Evolutionary conservation across 805 yeast genomes (phyloP).

Genomic region (Candida takata): DNA sequence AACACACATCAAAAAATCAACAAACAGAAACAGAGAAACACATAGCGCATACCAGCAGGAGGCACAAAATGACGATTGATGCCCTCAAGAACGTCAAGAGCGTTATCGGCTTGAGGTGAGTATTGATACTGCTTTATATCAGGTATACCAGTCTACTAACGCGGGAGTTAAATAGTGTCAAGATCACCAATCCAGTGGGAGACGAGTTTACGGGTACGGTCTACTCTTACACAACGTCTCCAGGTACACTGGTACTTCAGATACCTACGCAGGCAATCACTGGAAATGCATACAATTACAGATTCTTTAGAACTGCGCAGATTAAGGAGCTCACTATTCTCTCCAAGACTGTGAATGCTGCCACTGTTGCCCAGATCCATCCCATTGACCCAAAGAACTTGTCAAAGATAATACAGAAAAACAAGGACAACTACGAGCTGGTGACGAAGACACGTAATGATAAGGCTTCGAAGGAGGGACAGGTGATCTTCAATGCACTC

Average conservation of each 20-base stretch:
- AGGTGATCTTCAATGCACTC: slow-evolving; percentile 36
- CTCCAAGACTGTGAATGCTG: slow-evolving; percentile 30
- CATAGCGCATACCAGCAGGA: background rate
- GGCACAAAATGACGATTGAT: background rate
- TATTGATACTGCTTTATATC: background rate
- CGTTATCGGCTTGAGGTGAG: slow-evolving; percentile 11
- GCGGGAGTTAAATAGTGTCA: slow-evolving; percentile 34
- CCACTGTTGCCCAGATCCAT: slow-evolving; percentile 13
- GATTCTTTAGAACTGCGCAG: slow-evolving; percentile 49
- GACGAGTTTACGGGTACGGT: slow-evolving; percentile 53
- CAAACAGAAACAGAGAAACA: background rate
- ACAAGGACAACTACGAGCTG: slow-evolving; percentile 19
- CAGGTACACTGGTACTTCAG: slow-evolving; percentile 29
- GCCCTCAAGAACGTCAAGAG: slow-evolving; percentile 1
- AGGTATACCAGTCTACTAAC: background rate
- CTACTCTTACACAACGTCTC: slow-evolving; percentile 48
- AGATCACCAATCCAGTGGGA: slow-evolving; percentile 53
- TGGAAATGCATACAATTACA: slow-evolving; percentile 28
- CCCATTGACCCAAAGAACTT: slow-evolving; percentile 12
- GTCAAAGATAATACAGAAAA: slow-evolving; percentile 13
- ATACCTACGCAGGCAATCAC: slow-evolving; percentile 4
- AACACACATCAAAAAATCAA: background rate
- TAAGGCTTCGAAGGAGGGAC: slow-evolving; percentile 36
- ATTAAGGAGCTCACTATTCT: slow-evolving; percentile 45
- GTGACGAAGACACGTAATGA: slow-evolving; percentile 25